Evolutionary conservation across 1,284 basidiomycete genomes (phyloP).

Genomic region (Rhodotorula sp.): DNA sequence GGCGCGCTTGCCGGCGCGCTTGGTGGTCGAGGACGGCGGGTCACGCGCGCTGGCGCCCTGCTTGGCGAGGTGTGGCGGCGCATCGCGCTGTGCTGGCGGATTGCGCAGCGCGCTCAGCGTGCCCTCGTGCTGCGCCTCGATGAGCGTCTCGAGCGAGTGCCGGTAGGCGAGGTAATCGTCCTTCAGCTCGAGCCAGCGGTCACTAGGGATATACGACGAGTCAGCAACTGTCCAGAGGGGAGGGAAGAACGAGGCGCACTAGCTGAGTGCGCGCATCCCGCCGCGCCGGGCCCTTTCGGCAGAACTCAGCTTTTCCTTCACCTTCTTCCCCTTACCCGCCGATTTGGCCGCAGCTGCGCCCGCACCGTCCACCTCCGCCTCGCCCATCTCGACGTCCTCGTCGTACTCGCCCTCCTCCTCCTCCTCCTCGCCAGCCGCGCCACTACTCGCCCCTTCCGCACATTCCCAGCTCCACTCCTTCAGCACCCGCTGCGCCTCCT

Average conservation of each 20-base stretch:
- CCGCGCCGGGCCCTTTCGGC: neutral
- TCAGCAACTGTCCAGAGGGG: neutral
- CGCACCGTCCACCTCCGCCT: neutral
- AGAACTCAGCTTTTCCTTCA: neutral
- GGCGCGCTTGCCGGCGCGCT: conserved; percentile 1
- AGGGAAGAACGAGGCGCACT: conserved; percentile 4
- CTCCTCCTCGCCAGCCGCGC: neutral
- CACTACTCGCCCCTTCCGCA: neutral
- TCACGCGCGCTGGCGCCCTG: neutral
- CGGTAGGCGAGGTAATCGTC: conserved; percentile 38
- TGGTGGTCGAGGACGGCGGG: neutral
- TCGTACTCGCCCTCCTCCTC: neutral
- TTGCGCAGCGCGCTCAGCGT: conserved; percentile 2
- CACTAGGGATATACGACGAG: neutral
- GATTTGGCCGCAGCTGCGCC: neutral
- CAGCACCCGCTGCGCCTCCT: conserved; percentile 24
- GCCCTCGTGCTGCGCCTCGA: conserved; percentile 15
- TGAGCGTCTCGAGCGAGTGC: conserved; percentile 18
- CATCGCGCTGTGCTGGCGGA: conserved; percentile 7
- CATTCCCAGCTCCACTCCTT: conserved; percentile 34
- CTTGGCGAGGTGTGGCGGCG: conserved; percentile 17
- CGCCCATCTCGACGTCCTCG: conserved; percentile 1
- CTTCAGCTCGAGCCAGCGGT: conserved; percentile 34
- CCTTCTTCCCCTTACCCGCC: conserved; percentile 10
- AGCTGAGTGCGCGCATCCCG: conserved; percentile 21